These are phyloP conservation scores for Fraxinus latifolia DNA, from an alignment of 305 asterid genomes.

Conservation along the genomic window DNA sequence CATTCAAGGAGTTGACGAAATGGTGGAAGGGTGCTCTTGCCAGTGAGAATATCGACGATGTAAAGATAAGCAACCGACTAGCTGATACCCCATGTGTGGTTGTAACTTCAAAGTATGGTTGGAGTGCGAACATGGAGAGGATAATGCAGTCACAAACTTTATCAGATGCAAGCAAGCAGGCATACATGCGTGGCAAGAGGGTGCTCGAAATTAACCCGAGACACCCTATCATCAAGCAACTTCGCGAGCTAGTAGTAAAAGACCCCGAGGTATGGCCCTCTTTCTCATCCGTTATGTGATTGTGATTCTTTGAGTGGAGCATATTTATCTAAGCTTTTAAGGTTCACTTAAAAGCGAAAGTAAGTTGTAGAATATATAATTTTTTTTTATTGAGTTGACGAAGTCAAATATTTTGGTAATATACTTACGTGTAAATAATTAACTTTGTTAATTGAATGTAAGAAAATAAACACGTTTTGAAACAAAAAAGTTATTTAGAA, in stretches of 20 bases:
- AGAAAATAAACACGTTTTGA: neutral
- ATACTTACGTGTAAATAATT: neutral
- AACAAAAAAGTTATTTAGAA: neutral
- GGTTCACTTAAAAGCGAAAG: neutral
- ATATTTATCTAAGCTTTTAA: too few relatives aligned
- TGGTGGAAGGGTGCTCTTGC: conserved; percentile 94
- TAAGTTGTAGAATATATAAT: neutral
- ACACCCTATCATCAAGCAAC: conserved; percentile 57
- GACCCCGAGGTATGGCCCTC: conserved; percentile 53
- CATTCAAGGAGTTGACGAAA: conserved; percentile 78
- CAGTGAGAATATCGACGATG: conserved; percentile 79
- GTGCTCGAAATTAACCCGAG: conserved; percentile 92
- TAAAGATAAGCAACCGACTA: conserved; percentile 86
- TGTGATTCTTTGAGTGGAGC: too few relatives aligned
- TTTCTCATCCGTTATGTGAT: neutral
- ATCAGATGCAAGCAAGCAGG: conserved; percentile 81
- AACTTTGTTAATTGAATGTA: neutral
- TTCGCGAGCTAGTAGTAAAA: conserved; percentile 61
- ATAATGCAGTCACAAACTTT: conserved; percentile 36
- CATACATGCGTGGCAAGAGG: conserved; percentile 96
- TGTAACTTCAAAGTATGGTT: conserved; percentile 84
- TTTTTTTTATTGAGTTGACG: too few relatives aligned
- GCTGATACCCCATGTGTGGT: conserved; percentile 91
- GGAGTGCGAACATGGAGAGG: conserved; percentile 92
- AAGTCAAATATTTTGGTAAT: too few relatives aligned